Conservation (phyloP, 139 green algal genomes). For the Medakamo hakoo region DNA sequence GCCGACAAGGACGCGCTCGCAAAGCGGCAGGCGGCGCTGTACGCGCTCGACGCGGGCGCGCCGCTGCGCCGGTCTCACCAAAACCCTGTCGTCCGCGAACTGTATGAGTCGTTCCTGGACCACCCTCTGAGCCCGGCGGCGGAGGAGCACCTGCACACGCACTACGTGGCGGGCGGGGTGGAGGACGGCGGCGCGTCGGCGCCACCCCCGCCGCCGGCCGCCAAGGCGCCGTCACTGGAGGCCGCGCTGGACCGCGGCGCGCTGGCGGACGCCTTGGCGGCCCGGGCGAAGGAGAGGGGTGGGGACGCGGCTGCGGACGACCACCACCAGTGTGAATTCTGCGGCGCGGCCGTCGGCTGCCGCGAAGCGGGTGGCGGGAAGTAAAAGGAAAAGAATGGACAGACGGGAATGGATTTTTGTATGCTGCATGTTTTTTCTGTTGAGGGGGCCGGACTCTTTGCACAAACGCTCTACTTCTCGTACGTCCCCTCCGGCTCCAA, state of each 20-base stretch:
- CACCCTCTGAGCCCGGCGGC: neutral
- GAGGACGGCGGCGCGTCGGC: neutral
- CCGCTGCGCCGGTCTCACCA: conserved; percentile 11
- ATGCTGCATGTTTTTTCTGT: too few relatives aligned
- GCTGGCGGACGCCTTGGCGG: neutral
- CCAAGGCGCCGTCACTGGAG: too few relatives aligned
- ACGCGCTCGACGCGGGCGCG: conserved; percentile 14
- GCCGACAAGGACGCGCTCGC: conserved; percentile 35
- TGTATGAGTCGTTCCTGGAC: conserved; percentile 19
- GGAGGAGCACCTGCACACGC: neutral
- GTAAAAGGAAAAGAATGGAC: neutral
- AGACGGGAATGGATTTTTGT: too few relatives aligned
- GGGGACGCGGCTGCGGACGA: too few relatives aligned
- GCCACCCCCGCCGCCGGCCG: too few relatives aligned
- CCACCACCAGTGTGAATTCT: neutral
- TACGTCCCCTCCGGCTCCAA: too few relatives aligned
- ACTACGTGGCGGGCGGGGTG: neutral
- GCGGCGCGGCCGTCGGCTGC: neutral
- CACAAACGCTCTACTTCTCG: too few relatives aligned
- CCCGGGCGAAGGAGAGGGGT: neutral
- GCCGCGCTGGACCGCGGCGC: neutral
- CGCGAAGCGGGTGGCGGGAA: neutral
- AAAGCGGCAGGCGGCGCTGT: conserved; percentile 33
- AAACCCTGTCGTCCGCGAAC: conserved; percentile 13
- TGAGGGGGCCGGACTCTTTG: too few relatives aligned